Base-by-base conservation (phyloP, 805 yeast genomes). In the Spathaspora girioi region DNA sequence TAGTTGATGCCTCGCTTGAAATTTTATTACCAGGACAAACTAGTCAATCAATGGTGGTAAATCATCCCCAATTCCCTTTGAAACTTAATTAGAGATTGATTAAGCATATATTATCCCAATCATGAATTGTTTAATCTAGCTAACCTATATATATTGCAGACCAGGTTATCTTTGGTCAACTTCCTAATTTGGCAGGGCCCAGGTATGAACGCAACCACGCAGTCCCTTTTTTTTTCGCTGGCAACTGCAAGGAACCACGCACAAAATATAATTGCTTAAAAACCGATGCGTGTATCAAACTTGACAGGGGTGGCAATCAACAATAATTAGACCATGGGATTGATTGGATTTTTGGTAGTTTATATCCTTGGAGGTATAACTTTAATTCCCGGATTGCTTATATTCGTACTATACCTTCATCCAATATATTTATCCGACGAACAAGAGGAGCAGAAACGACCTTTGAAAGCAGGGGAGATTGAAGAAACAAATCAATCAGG, bases 311-410 rank as follows among this genome's bases (percentile, higher is more conserved):
- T 29, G 32, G 32, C 32, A 29, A 29, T 29, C 32, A 29, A 29
- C 11, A 5, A 10, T 8, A 29, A 29, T 8, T 29, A 15, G 10
- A 43, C 6, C 17, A 31, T 45, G 47, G 26, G 47, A 17, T 45
- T 32, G 41, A 3, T 45, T 18, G 11, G 20, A 3, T 45, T 31
- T 17, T 35, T 52, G 41, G 42, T 43, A n/a, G 29, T 47, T 4
- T 55, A 55, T 27, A 19, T 52, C 12, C 18, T 87, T 2, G 97
- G 97, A 6, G 97, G 97, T 0, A 47, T 90, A 7, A 89, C 97
- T 0, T 81, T 92, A 55, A 66, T 89, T 19, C 97, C 96, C 1
- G 53, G 85, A 38, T 51, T 81, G 1, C 38, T 83, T 0, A 29
- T 76, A 1, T 59, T 63, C 1, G 63, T 77, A 32, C 53, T 79